Conservation (phyloP, 2,329 filamentous ascomycete species). For the Ophiostoma sp. region DNA sequence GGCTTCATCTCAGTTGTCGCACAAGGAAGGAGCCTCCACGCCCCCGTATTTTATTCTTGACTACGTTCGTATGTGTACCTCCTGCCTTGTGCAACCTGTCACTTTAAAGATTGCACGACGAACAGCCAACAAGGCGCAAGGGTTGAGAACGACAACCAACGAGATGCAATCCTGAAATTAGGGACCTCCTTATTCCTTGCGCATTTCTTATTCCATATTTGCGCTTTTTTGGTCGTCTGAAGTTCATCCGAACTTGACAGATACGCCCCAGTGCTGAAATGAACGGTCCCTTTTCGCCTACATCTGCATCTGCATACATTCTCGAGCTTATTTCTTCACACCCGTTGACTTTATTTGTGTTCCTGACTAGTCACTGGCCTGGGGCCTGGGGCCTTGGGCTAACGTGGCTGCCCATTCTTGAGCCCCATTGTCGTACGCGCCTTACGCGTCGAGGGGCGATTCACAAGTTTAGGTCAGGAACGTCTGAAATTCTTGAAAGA, state of each 20-base stretch:
- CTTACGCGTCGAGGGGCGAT: slow-evolving; percentile 5
- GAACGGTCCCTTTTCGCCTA: not conserved
- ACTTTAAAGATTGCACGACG: not conserved
- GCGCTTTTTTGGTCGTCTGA: not conserved
- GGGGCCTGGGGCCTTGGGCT: not conserved
- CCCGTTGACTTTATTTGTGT: not conserved
- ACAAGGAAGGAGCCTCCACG: not conserved
- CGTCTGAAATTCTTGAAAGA: not conserved
- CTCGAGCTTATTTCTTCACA: not conserved
- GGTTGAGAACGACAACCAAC: not conserved
- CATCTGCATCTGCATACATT: not conserved
- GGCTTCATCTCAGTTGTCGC: not conserved
- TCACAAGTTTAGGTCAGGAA: not conserved
- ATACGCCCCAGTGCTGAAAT: not conserved
- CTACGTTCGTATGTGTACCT: not conserved
- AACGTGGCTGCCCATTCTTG: slow-evolving; percentile 11
- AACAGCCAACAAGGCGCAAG: not conserved
- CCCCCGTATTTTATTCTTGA: not conserved
- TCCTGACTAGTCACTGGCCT: slow-evolving; percentile 7
- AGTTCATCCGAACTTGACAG: not conserved
- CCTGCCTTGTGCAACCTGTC: not conserved
- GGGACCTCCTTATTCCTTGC: not conserved
- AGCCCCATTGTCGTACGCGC: not conserved
- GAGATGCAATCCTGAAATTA: not conserved
- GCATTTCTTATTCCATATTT: not conserved